Base-by-base conservation (phyloP, 2,329 filamentous ascomycete species). In the Colletotrichum navitas region DNA sequence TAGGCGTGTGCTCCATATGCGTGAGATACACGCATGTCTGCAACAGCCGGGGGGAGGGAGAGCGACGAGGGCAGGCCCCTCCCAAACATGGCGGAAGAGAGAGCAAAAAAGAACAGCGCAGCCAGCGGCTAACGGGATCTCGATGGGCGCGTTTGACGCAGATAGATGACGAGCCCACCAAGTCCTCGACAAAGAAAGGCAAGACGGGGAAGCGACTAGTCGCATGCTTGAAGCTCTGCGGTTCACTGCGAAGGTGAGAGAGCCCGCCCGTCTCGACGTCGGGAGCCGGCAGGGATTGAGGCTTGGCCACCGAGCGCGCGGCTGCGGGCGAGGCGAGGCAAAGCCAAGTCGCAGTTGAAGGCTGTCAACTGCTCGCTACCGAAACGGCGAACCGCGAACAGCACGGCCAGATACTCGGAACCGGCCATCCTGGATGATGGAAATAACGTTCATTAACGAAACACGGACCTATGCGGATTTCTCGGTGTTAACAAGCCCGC, bases 11-110 rank as follows among this genome's bases (percentile, higher is more conserved):
- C 51, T 41, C 65, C 58, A 63, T 7, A 49, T 41, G 29, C 39
- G 55, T 41, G 47, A 55, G 39, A 66, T 55, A 66, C 49, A 54
- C 54, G 45, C 45, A 69, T 51, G 67, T 60, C 67, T 66, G 62
- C 54, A 47, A 69, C 62, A 55, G n/a, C n/a, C 26, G 36, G 34
- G 62, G 62, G 52, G 54, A 45, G 18, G 43, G 36, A 51, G 61
- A 34, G 65, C 18, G 26, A 55, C 16, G 8, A 24, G 34, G 54
- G 36, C 1, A 36, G 12, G 29, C 29, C 47, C 41, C 3, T 32
- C 29, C 39, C 51, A 26, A 32, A 39, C 55, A 49, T n/a, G 14
- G n/a, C 6, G n/a, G n/a, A n/a, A 5, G 32, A 29, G 34, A 36
- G 34, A 36, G 11, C 34, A 8, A 36, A 36, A 3, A 36, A 36